Base-by-base conservation (phyloP, 768 basidiomycete species). In the Guyanaporus albipodus region DNA sequence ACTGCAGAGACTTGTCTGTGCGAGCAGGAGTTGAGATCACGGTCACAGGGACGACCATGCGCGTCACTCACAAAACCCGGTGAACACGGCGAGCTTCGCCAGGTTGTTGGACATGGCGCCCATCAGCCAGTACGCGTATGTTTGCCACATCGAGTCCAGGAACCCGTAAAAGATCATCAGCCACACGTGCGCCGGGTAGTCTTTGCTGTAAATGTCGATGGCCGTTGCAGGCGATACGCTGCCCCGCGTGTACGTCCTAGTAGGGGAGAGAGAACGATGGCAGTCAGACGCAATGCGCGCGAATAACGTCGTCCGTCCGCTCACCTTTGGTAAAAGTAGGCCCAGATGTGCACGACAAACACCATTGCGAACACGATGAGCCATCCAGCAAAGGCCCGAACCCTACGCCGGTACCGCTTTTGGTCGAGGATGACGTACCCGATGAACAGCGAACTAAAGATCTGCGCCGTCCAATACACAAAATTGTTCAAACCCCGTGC, bases 51-150 rank as follows among this genome's bases (percentile, higher is more conserved):
- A 17, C 32, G n/a, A 9, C 31, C 31, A n/a, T n/a, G 31, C 27
- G 15, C n/a, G 21, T 55, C 11, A 76, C 85, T 55, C 56, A 90
- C 88, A 91, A 55, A 92, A 87, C 27, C 90, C 90, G 12, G 83
- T 70, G 60, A 91, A 85, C 61, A 89, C 78, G 0, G 90, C 87
- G 18, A 92, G 77, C 63, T 87, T 88, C 4, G 75, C 77, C 3
- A 86, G 80, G 58, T 89, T 79, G 49, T 91, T 90, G 14, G 86
- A 87, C 83, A 92, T 87, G 12, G 86, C 84, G 24, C 90, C 89
- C 79, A 88, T 86, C 55, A 87, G 73, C 86, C 86, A 89, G 64
- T 90, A 89, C 4, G 81, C 80, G 0, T 80, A 80, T 3, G 85
- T 88, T 62, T 91, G 90, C 87, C 87, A 91, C 79, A 88, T 83